phyloP scores from a whole-genome alignment of 176 grass and related monocot species.

The Oryza australiensis region DNA sequence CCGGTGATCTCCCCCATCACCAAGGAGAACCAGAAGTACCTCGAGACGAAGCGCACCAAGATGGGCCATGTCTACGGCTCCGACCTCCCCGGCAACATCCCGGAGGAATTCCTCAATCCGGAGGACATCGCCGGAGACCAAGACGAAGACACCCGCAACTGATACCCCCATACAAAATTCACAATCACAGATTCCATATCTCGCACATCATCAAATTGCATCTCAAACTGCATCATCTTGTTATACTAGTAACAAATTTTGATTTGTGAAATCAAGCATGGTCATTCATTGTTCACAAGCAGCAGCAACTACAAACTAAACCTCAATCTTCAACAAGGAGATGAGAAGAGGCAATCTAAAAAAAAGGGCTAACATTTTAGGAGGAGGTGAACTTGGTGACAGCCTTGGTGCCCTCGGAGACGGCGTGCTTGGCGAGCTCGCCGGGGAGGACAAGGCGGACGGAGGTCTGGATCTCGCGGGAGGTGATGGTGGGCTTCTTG shows the following conservation, averaged over 20 bases:
- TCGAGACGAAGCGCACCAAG: conserved; percentile 94
- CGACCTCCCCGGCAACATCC: conserved; percentile 66
- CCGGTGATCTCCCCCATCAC: conserved; percentile 89
- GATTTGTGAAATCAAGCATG: not conserved
- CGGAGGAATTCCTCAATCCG: conserved; percentile 50
- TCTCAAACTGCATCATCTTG: not conserved
- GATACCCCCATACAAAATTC: not conserved
- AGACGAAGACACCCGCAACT: conserved; percentile 37
- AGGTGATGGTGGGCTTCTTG: conserved; percentile 71
- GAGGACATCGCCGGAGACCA: conserved; percentile 16
- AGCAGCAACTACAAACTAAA: conserved; percentile 20
- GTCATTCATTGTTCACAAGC: conserved; percentile 3
- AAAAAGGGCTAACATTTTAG: not conserved
- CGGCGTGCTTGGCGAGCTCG: conserved; percentile 64
- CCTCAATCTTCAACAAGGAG: not conserved
- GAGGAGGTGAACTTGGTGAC: conserved; percentile 62
- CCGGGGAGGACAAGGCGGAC: conserved; percentile 67
- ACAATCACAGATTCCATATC: not conserved
- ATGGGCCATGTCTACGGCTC: conserved; percentile 96
- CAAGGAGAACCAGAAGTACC: conserved; percentile 84
- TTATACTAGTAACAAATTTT: not conserved
- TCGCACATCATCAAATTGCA: too few species aligned
- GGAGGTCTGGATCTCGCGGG: conserved; percentile 65
- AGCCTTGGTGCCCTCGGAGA: conserved; percentile 64
- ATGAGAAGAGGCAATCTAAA: not conserved